A percentile compares a stretch with the other conserved stretches of the same genome.
Conservation (phyloP, 2,329 filamentous ascomycete genomes). For the Botryosphaeria agaves region DNA sequence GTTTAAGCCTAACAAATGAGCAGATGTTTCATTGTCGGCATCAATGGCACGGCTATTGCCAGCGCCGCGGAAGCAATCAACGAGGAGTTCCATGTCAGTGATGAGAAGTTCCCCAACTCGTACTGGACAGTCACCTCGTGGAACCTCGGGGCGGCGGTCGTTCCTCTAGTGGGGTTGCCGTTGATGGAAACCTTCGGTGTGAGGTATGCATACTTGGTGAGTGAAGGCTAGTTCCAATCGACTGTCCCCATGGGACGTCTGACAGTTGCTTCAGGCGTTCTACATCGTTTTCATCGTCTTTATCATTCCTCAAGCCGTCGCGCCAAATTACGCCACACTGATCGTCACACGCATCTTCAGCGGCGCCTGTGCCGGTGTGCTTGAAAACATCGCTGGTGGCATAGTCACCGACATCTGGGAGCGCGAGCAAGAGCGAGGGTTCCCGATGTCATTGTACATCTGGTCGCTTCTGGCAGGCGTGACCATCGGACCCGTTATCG, state of each 20-base stretch:
- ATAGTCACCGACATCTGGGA: conserved; percentile 22
- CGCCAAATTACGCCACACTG: conserved; percentile 19
- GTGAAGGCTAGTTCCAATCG: no score
- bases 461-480: conserved; percentile 15
- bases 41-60: conserved; percentile 20
- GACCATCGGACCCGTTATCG: conserved; percentile 18
- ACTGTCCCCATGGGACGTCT: no score
- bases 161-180: conserved; percentile 17
- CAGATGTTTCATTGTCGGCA: conserved; percentile 13
- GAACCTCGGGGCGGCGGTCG: conserved; percentile 18
- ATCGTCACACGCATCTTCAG: conserved; percentile 19
- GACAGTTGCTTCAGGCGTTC: conserved; percentile 2
- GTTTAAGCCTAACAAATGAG: no score
- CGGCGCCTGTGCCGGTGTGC: conserved; percentile 17
- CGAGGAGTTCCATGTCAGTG: conserved; percentile 14
- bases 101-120: conserved; percentile 19
- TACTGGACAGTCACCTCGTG: conserved; percentile 21
- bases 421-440: conserved; percentile 11
- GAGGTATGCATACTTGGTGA: conserved; percentile 11
- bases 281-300: conserved; percentile 19
- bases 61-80: conserved; percentile 16
- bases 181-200: conserved; percentile 21
- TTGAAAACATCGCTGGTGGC: conserved; percentile 17
- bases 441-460: conserved; percentile 19
- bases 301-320: conserved; percentile 21